These are phyloP conservation scores for Amanita pallidorosea DNA, from an alignment of 768 basidiomycete genomes.

Conservation along the genomic window DNA sequence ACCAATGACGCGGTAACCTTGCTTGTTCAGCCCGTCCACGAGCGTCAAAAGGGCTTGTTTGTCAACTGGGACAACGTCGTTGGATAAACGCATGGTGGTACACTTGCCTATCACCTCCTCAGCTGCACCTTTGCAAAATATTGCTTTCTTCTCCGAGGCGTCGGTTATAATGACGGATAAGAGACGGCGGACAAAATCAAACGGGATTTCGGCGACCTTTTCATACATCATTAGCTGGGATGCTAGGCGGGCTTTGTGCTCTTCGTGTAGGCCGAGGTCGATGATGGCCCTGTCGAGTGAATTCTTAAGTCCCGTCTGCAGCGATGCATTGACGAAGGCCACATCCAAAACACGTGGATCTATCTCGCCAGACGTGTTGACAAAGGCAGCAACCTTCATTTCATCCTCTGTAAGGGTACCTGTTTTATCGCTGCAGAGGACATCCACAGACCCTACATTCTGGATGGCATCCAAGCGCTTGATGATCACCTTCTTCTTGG, in stretches of 20 bases:
- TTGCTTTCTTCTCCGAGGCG: neutral
- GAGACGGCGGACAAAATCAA: slow-evolving; percentile 23
- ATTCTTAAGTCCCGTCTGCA: slow-evolving; percentile 24
- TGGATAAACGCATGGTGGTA: neutral
- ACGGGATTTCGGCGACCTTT: slow-evolving; percentile 23
- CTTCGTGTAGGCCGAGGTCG: slow-evolving; percentile 14
- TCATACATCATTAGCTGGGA: slow-evolving; percentile 12
- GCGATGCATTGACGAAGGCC: slow-evolving; percentile 20
- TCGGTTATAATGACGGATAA: slow-evolving; percentile 17
- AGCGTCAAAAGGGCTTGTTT: neutral
- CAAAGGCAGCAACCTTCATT: slow-evolving; percentile 12
- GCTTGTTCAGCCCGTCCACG: neutral
- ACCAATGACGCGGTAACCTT: neutral
- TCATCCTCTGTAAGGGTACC: slow-evolving; percentile 36
- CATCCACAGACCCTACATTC: slow-evolving; percentile 43
- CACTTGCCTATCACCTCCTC: neutral
- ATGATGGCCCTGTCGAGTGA: slow-evolving; percentile 22
- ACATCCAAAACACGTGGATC: slow-evolving; percentile 15
- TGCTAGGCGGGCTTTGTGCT: slow-evolving; percentile 1
- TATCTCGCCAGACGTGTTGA: slow-evolving; percentile 6
- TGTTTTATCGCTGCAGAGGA: slow-evolving; percentile 56
- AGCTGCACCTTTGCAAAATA: neutral
- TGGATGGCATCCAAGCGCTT: slow-evolving; percentile 55
- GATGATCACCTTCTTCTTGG: slow-evolving; percentile 48
- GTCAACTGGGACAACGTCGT: neutral